Percentiles rank a stretch among this genome's conserved stretches.
phyloP scores from a whole-genome alignment of 2,329 filamentous ascomycete genomes.

The Ophiostoma populinum region DNA sequence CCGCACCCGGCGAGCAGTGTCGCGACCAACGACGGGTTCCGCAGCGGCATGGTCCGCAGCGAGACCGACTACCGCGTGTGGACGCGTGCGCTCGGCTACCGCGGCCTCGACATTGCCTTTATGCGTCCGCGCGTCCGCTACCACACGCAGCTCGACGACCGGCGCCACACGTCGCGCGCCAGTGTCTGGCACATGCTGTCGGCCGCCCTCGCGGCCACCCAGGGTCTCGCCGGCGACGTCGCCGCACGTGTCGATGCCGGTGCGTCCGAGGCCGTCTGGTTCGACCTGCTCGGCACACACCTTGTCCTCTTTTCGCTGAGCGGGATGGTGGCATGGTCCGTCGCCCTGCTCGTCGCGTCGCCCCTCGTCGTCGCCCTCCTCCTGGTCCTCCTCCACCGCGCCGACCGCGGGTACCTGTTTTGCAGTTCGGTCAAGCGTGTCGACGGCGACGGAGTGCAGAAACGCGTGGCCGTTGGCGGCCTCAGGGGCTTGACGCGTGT shows the following conservation, averaged over 20 bases:
- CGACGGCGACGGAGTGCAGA: constrained; percentile 25
- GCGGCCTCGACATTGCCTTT: constrained; percentile 85
- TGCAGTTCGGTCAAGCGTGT: constrained; percentile 29
- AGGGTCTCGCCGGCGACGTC: constrained; percentile 45
- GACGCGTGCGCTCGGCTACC: constrained; percentile 56
- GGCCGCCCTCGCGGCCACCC: constrained; percentile 57
- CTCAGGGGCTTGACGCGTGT: constrained; percentile 74
- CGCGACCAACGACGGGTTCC: constrained; percentile 69
- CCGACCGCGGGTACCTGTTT: constrained; percentile 82
- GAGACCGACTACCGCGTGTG: constrained; percentile 85
- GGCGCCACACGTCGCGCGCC: constrained; percentile 52
- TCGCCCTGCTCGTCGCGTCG: constrained; percentile 64
- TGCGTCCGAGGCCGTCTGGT: constrained; percentile 65
- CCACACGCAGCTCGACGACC: constrained; percentile 80
- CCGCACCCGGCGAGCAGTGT: constrained; percentile 71
- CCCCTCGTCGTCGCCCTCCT: constrained; percentile 57
- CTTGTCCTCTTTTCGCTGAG: constrained; percentile 68
- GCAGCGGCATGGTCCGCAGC: constrained; percentile 59
- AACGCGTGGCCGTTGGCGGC: constrained; percentile 47
- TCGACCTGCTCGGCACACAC: constrained; percentile 68
- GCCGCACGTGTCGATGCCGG: constrained; percentile 48
- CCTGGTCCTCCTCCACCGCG: constrained; percentile 48
- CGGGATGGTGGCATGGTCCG: constrained; percentile 74
- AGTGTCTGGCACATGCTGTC: constrained; percentile 93
- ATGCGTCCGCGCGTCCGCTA: constrained; percentile 74